These are phyloP conservation scores for Hawksworthiomyces lignivorus DNA, from an alignment of 2,329 filamentous ascomycete genomes.

Conservation along the genomic window DNA sequence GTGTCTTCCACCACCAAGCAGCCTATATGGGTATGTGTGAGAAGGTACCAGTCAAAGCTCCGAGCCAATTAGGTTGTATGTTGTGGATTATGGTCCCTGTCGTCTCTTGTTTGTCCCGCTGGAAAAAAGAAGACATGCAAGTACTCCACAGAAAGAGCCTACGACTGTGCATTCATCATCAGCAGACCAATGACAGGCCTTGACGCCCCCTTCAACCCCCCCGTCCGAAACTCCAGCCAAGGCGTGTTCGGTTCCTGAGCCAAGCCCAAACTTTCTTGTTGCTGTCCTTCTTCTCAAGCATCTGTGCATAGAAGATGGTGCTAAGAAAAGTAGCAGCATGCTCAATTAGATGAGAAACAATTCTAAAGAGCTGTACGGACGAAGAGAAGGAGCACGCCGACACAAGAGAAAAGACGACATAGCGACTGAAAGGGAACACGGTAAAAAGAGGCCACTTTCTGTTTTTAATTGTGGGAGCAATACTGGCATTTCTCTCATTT, in stretches of 20 bases:
- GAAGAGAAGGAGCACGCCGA: too few relatives aligned
- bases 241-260: not conserved
- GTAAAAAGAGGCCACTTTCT: slow-evolving; percentile 3
- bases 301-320: too few relatives aligned
- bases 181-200: slow-evolving; percentile 11
- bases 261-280: not conserved
- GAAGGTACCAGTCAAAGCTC: too few relatives aligned
- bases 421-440: too few relatives aligned
- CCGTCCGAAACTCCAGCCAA: slow-evolving; percentile 17
- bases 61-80: not conserved
- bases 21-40: too few relatives aligned
- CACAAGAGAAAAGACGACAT: too few relatives aligned
- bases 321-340: too few relatives aligned
- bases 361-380: too few relatives aligned
- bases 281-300: slow-evolving; percentile 5
- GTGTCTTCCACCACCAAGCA: too few relatives aligned
- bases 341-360: too few relatives aligned
- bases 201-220: slow-evolving; percentile 6
- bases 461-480: slow-evolving; percentile 1
- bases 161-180: not conserved
- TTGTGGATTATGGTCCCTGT: too few relatives aligned
- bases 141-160: slow-evolving; percentile 8
- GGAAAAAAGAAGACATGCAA: not conserved
- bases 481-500: slow-evolving; percentile 1
- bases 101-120: slow-evolving; percentile 1